phyloP scores from a whole-genome alignment of 2,329 filamentous ascomycete genomes.

The Phyllosticta citribraziliensis region DNA sequence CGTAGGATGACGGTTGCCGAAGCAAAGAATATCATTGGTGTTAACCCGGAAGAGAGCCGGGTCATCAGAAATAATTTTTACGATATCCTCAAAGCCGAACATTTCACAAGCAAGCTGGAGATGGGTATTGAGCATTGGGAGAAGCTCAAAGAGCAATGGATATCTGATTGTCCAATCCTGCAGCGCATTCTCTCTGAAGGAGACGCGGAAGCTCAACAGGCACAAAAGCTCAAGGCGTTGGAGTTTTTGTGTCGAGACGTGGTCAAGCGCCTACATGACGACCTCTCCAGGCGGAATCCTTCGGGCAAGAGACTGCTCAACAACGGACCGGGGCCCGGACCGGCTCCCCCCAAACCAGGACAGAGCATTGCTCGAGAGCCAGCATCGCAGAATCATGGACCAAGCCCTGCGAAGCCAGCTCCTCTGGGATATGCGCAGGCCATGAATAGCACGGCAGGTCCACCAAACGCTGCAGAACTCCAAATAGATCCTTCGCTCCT shows the following conservation, averaged over 20 bases:
- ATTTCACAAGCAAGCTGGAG: slow-evolving; percentile 65
- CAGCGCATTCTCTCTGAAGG: slow-evolving; percentile 44
- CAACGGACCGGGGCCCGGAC: slow-evolving; percentile 33
- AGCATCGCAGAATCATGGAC: not conserved
- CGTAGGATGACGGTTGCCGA: slow-evolving; percentile 62
- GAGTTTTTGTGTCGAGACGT: slow-evolving; percentile 66
- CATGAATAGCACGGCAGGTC: slow-evolving; percentile 14
- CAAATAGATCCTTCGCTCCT: slow-evolving; percentile 57
- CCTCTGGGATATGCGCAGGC: slow-evolving; percentile 5
- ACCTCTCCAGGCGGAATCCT: slow-evolving; percentile 48
- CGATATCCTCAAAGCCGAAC: slow-evolving; percentile 52
- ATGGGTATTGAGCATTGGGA: slow-evolving; percentile 63
- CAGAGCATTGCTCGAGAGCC: not conserved
- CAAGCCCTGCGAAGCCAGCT: not conserved
- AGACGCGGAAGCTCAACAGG: slow-evolving; percentile 43
- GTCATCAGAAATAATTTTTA: slow-evolving; percentile 58
- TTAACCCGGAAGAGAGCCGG: slow-evolving; percentile 59
- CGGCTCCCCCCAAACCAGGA: slow-evolving; percentile 18
- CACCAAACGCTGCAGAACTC: slow-evolving; percentile 38
- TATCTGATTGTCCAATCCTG: slow-evolving; percentile 47
- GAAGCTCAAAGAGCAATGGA: slow-evolving; percentile 59
- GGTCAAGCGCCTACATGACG: slow-evolving; percentile 65
- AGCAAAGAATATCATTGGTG: slow-evolving; percentile 60
- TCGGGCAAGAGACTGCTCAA: slow-evolving; percentile 33
- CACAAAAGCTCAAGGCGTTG: slow-evolving; percentile 52